A percentile compares a stretch with the other conserved stretches of the same genome.
phyloP scores from a whole-genome alignment of 176 grass and related monocot species.

The Chloris gayana region DNA sequence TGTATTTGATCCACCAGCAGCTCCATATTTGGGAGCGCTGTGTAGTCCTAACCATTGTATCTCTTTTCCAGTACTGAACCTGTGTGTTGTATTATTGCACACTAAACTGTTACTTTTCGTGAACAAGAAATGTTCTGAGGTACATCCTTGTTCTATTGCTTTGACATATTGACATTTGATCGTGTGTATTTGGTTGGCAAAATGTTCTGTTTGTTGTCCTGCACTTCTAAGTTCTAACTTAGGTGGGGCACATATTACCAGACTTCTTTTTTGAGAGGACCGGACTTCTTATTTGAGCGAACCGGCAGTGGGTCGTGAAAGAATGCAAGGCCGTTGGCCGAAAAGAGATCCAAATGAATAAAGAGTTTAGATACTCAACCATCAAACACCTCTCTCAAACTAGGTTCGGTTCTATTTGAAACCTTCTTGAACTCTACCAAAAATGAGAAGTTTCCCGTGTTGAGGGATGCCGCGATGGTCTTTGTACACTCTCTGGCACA shows the following conservation, averaged over 20 bases:
- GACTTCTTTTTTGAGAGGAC: too few relatives aligned
- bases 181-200: not conserved
- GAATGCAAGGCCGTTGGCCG: too few relatives aligned
- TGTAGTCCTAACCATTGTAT: slow-evolving; percentile 46
- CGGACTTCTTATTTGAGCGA: too few relatives aligned
- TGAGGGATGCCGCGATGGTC: too few relatives aligned
- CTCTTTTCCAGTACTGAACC: slow-evolving; percentile 25
- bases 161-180: not conserved
- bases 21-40: slow-evolving; percentile 32
- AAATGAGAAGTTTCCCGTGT: too few relatives aligned
- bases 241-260: not conserved
- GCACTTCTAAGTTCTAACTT: not conserved
- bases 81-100: slow-evolving; percentile 26
- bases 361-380: too few relatives aligned
- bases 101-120: slow-evolving; percentile 14
- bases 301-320: too few relatives aligned
- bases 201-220: not conserved
- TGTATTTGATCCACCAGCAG: slow-evolving; percentile 26
- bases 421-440: too few relatives aligned
- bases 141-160: not conserved
- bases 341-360: too few relatives aligned
- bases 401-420: too few relatives aligned
- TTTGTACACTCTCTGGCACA: too few relatives aligned
- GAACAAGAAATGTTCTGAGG: slow-evolving; percentile 1
- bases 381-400: too few relatives aligned